Conservation (phyloP, 805 yeast species). For the Vanderwaltozyma tropicalis region DNA sequence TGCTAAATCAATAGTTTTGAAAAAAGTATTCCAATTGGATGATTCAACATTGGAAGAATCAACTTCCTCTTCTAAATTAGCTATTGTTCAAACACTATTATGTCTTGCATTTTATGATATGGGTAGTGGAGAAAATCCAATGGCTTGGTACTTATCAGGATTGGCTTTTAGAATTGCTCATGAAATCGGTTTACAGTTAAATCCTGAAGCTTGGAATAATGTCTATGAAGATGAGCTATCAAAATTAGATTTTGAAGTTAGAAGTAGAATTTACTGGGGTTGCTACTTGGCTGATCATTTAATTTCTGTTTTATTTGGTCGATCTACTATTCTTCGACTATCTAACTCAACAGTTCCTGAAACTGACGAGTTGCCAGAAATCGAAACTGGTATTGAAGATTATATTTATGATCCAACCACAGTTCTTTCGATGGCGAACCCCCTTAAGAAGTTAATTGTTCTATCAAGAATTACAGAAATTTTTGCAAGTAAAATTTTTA, state of each 20-base stretch:
- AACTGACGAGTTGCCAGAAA: slow-evolving; percentile 44
- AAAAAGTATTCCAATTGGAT: slow-evolving; percentile 28
- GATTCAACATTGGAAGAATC: slow-evolving; percentile 15
- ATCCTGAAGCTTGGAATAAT: slow-evolving; percentile 44
- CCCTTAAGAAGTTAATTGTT: slow-evolving; percentile 32
- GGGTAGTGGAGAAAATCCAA: slow-evolving; percentile 43
- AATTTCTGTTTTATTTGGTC: slow-evolving; percentile 43
- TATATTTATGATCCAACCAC: slow-evolving; percentile 31
- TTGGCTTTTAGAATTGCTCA: slow-evolving; percentile 51
- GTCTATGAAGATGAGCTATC: slow-evolving; percentile 31
- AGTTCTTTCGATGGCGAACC: slow-evolving; percentile 16
- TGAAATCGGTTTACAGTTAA: slow-evolving; percentile 48
- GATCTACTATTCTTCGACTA: slow-evolving; percentile 42
- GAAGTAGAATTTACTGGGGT: slow-evolving; percentile 54
- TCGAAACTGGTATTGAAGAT: slow-evolving; percentile 46
- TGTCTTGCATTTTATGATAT: slow-evolving; percentile 49
- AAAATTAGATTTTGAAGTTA: slow-evolving; percentile 40
- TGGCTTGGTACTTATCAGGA: slow-evolving; percentile 53
- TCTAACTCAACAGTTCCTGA: slow-evolving; percentile 51
- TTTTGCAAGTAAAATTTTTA: slow-evolving; percentile 20
- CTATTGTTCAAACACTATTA: slow-evolving; percentile 44
- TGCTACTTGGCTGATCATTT: slow-evolving; percentile 51
- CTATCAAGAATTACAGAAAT: slow-evolving; percentile 27
- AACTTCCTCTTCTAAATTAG: slow-evolving; percentile 34
- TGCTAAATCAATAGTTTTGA: slow-evolving; percentile 34